phyloP scores from a whole-genome alignment of 2,329 filamentous ascomycete genomes.

The Alternaria sp. region DNA sequence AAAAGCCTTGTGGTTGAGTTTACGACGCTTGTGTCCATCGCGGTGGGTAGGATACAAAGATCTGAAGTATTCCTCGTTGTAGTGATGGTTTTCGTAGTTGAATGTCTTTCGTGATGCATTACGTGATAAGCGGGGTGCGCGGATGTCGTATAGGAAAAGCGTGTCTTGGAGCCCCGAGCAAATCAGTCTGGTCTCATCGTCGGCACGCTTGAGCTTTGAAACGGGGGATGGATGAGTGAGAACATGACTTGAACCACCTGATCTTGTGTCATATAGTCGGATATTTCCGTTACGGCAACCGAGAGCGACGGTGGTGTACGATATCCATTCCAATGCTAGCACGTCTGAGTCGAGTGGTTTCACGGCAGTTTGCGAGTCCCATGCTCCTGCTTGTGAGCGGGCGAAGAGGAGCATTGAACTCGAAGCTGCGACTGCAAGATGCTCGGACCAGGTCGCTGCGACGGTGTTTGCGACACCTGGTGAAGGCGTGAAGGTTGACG shows the following conservation, averaged over 20 bases:
- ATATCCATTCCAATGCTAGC: slow-evolving; percentile 47
- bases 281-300: slow-evolving; percentile 47
- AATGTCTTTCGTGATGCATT: neutral
- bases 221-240: slow-evolving; percentile 39
- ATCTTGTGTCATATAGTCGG: slow-evolving; percentile 43
- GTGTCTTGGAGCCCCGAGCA: slow-evolving; percentile 39
- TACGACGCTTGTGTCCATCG: slow-evolving; percentile 22
- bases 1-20: slow-evolving; percentile 16
- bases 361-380: slow-evolving; percentile 22
- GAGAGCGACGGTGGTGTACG: slow-evolving; percentile 37
- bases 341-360: slow-evolving; percentile 36
- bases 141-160: slow-evolving; percentile 45
- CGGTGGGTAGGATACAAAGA: slow-evolving; percentile 14
- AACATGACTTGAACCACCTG: slow-evolving; percentile 31
- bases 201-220: slow-evolving; percentile 33
- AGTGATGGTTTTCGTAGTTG: slow-evolving; percentile 18
- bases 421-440: slow-evolving; percentile 45
- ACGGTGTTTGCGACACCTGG: slow-evolving; percentile 20
- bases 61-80: slow-evolving; percentile 27
- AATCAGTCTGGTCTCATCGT: slow-evolving; percentile 37
- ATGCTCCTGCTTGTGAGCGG: slow-evolving; percentile 29
- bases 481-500: slow-evolving; percentile 21
- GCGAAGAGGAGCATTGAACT: slow-evolving; percentile 36
- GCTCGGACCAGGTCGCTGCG: slow-evolving; percentile 33
- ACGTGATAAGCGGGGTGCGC: slow-evolving; percentile 22